Base-by-base conservation (phyloP, 164 flowering plant genomes). In the Chloranthus sessilifolius region DNA sequence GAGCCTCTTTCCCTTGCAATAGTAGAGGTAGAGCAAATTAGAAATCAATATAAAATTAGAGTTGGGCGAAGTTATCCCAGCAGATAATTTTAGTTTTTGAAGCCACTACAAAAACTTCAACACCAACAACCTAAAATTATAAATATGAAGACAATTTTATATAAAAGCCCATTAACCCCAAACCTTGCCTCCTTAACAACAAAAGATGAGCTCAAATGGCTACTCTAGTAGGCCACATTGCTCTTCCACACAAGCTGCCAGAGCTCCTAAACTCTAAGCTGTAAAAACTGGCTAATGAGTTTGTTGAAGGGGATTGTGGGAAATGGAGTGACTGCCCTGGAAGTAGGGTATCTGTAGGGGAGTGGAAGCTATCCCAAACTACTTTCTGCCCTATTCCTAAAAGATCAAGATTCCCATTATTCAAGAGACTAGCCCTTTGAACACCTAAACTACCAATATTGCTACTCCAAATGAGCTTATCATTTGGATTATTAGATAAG, bases 191-290 rank as follows among this genome's bases (percentile, higher is more conserved):
- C 76, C 35, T 50, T 58, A 28, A 58, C 47, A 59, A 40, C 42
- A 47, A 35, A 31, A 49, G 56, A 20, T 47, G 76, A 62, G 27
- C 53, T 51, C 52, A 69, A 43, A 42, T 48, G 58, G 55, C 70
- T 69, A 45, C 65, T 75, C 83, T 78, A 78, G 51, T 78, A 78
- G 9, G 74, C 70, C 43, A 78, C 73, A 75, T 73, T 75, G 65
- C 30, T 50, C 47, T 75, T 78, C 83, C 83, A 78, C 40, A 66
- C 55, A 2, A 78, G 69, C 69, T 74, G 5, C 78, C 80, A 0
- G 64, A 57, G 4, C 30, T 47, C 12, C 59, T 56, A 50, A 75
- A 56, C 58, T 62, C 60, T 30, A 75, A 59, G 52, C 28, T 73
- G 29, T 78, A 78, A 50, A 66, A 75, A 57, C 80, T 73, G 8